phyloP scores from a whole-genome alignment of 352 stramenopile genomes.

The Plasmopara halstedii region DNA sequence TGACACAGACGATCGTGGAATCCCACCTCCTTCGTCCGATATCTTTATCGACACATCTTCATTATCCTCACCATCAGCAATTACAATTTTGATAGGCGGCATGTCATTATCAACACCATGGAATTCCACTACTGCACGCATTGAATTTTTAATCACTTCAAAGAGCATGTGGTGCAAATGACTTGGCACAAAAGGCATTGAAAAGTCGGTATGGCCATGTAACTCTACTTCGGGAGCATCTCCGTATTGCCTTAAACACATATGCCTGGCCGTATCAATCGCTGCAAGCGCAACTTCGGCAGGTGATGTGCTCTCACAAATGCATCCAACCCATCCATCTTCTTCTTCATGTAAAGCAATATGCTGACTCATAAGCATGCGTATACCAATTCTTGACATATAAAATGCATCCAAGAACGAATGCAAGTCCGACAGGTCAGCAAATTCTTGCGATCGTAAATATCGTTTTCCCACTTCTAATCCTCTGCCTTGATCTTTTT shows the following conservation, averaged over 20 bases:
- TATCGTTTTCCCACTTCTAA: slow-evolving; percentile 65
- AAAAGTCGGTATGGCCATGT: slow-evolving; percentile 96
- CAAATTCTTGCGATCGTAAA: slow-evolving; percentile 72
- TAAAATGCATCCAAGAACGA: slow-evolving; percentile 99
- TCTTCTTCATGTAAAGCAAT: slow-evolving; percentile 92
- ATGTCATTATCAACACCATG: slow-evolving; percentile 97
- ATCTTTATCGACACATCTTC: slow-evolving; percentile 99
- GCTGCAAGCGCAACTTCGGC: slow-evolving; percentile 94
- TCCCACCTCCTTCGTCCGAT: slow-evolving; percentile 98
- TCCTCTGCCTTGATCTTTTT: slow-evolving; percentile 28
- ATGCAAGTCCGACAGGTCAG: slow-evolving; percentile 92
- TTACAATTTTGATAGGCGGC: slow-evolving; percentile 98
- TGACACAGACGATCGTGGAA: slow-evolving; percentile 95
- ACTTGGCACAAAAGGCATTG: slow-evolving; percentile 95
- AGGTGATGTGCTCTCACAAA: slow-evolving; percentile 94
- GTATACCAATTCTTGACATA: slow-evolving; percentile 98
- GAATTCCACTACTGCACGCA: slow-evolving; percentile 97
- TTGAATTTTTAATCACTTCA: slow-evolving; percentile 99
- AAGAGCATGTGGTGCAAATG: slow-evolving; percentile 98
- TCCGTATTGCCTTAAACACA: slow-evolving; percentile 99
- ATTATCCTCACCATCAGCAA: slow-evolving; percentile 98
- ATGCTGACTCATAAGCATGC: slow-evolving; percentile 99
- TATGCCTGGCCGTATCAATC: slow-evolving; percentile 97
- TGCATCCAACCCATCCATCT: slow-evolving; percentile 86
- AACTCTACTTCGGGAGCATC: slow-evolving; percentile 98